phyloP scores from a whole-genome alignment of 768 basidiomycete species.

The Chalciporus piperatus region DNA sequence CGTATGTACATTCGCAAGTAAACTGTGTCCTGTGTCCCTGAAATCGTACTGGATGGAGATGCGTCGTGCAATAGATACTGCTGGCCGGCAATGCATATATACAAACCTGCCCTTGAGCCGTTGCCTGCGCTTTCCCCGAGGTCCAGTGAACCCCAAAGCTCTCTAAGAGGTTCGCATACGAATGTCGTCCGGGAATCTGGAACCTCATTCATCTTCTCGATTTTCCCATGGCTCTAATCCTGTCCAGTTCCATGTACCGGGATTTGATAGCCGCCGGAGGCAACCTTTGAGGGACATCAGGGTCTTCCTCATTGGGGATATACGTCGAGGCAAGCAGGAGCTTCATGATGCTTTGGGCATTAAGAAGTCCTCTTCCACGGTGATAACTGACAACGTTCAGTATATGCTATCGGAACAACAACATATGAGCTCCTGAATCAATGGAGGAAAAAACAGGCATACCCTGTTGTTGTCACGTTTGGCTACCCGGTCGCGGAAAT shows the following conservation, averaged over 20 bases:
- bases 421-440: not conserved
- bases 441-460: not conserved
- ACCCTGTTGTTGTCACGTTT: slow-evolving; percentile 15
- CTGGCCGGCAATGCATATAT: too few relatives aligned
- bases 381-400: slow-evolving; percentile 24
- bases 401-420: slow-evolving; percentile 8
- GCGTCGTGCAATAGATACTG: too few relatives aligned
- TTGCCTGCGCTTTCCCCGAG: too few relatives aligned
- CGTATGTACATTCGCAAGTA: too few relatives aligned
- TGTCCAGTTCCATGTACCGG: slow-evolving; percentile 13
- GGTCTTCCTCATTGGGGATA: slow-evolving; percentile 19
- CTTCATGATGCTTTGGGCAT: slow-evolving; percentile 15
- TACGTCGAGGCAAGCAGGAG: slow-evolving; percentile 21
- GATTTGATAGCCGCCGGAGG: slow-evolving; percentile 9
- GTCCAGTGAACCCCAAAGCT: too few relatives aligned
- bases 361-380: slow-evolving; percentile 21
- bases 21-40: too few relatives aligned
- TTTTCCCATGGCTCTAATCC: slow-evolving; percentile 8
- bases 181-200: too few relatives aligned
- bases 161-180: too few relatives aligned
- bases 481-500: slow-evolving; percentile 19
- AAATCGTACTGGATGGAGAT: too few relatives aligned
- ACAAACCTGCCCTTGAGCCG: too few relatives aligned
- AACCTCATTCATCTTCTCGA: not conserved
- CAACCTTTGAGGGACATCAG: slow-evolving; percentile 12